These are phyloP conservation scores for Saccharomycopsis sp. DNA, from an alignment of 805 yeast species.

Conservation along the genomic window DNA sequence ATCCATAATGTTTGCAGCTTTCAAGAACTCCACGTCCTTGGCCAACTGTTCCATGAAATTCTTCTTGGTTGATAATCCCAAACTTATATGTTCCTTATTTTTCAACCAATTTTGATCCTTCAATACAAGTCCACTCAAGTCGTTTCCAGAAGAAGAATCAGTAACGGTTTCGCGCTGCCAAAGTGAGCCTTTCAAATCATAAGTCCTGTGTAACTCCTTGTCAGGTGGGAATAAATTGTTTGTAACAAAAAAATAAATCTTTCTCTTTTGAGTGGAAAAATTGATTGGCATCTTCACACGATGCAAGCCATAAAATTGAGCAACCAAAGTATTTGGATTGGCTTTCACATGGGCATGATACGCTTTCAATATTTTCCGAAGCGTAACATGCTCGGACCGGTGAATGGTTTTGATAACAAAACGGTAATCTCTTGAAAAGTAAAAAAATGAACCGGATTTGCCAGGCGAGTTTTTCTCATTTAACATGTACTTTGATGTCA, in stretches of 20 bases:
- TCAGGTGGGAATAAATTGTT: slow-evolving; percentile 94
- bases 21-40: slow-evolving; percentile 63
- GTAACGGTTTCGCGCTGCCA: slow-evolving; percentile 60
- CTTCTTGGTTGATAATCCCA: slow-evolving; percentile 63
- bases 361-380: slow-evolving; percentile 61
- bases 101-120: slow-evolving; percentile 90
- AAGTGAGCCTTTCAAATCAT: slow-evolving; percentile 89
- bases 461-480: slow-evolving; percentile 95
- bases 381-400: slow-evolving; percentile 81
- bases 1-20: slow-evolving; percentile 85
- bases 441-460: slow-evolving; percentile 92
- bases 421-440: slow-evolving; percentile 86
- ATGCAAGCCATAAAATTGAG: slow-evolving; percentile 96
- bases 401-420: slow-evolving; percentile 95
- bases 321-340: slow-evolving; percentile 80
- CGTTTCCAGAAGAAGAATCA: neutral
- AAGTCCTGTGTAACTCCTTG: slow-evolving; percentile 73
- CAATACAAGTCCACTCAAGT: slow-evolving; percentile 36
- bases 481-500: slow-evolving; percentile 86
- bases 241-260: slow-evolving; percentile 92
- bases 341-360: slow-evolving; percentile 73
- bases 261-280: slow-evolving; percentile 40
- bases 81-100: slow-evolving; percentile 47
- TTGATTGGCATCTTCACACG: slow-evolving; percentile 81
- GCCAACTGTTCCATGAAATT: slow-evolving; percentile 60